Percentiles rank a stretch among this genome's conserved stretches.
These are phyloP conservation scores for Solanum neorickii DNA, from an alignment of 257 asterid genomes.

Conservation along the genomic window DNA sequence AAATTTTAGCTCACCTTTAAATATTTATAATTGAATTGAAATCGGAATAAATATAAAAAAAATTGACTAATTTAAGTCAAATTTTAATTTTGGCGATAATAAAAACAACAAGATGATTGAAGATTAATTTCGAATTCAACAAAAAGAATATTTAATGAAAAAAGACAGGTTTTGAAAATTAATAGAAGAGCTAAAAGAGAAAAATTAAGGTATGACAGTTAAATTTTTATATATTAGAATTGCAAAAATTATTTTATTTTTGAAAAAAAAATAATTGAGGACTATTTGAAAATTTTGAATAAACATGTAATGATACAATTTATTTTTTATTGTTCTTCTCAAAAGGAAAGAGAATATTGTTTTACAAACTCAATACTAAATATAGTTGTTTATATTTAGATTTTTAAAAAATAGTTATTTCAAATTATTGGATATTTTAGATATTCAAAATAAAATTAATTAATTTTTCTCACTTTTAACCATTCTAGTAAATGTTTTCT, in stretches of 20 bases:
- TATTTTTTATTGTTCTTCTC: background rate
- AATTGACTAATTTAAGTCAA: too few species aligned
- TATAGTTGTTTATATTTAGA: background rate
- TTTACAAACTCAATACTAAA: background rate
- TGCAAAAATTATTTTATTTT: background rate
- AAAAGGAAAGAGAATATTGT: background rate
- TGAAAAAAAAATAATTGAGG: background rate
- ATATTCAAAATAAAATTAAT: background rate
- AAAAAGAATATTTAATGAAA: too few species aligned
- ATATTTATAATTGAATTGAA: too few species aligned
- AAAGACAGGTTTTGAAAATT: too few species aligned
- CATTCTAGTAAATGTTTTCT: background rate
- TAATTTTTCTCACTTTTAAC: background rate
- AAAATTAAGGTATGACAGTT: background rate
- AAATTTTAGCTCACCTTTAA: too few species aligned
- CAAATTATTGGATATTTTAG: background rate
- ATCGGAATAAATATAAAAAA: too few species aligned
- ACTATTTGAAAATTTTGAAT: background rate
- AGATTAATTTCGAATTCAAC: too few species aligned
- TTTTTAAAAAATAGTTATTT: background rate
- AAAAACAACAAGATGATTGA: too few species aligned
- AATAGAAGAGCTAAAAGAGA: background rate
- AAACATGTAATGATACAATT: background rate
- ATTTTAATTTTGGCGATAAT: too few species aligned
- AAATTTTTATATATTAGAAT: too few species aligned